These are phyloP conservation scores for Kwoniella pini DNA, from an alignment of 768 basidiomycete genomes.

Conservation along the genomic window DNA sequence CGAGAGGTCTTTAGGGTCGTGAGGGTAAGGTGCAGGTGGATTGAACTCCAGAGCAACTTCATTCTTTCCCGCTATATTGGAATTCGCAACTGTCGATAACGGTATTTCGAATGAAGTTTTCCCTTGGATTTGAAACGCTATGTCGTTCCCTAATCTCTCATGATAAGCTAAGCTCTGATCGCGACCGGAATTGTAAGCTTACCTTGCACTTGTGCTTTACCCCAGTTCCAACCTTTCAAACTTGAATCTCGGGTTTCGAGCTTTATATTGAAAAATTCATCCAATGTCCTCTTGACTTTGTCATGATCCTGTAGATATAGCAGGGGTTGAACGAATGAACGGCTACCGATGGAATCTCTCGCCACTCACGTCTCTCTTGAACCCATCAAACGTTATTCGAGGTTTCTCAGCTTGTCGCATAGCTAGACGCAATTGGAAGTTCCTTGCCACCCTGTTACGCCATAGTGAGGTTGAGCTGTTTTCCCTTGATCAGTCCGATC, in stretches of 20 bases:
- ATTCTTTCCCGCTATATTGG: slow-evolving; percentile 93
- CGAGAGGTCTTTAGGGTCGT: slow-evolving; percentile 46
- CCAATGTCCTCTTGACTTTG: slow-evolving; percentile 72
- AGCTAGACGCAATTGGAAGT: slow-evolving; percentile 83
- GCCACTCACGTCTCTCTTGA: slow-evolving; percentile 74
- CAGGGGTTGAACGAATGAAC: too few species aligned
- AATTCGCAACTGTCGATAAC: slow-evolving; percentile 82
- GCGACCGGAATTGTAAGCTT: slow-evolving; percentile 26
- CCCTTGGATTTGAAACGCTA: slow-evolving; percentile 85
- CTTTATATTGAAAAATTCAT: slow-evolving; percentile 81
- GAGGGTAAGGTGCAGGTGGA: slow-evolving; percentile 29
- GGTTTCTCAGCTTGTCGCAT: slow-evolving; percentile 65
- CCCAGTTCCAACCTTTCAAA: slow-evolving; percentile 99
- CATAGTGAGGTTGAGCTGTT: not conserved
- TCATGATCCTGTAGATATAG: slow-evolving; percentile 75
- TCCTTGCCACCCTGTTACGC: slow-evolving; percentile 68
- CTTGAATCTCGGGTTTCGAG: slow-evolving; percentile 83
- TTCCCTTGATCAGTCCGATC: not conserved
- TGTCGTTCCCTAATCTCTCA: slow-evolving; percentile 69
- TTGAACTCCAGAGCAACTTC: slow-evolving; percentile 98
- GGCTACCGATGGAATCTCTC: too few species aligned
- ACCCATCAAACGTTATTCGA: slow-evolving; percentile 88
- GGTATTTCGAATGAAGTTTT: slow-evolving; percentile 89
- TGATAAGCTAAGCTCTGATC: not conserved
- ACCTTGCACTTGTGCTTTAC: slow-evolving; percentile 92